Conservation (phyloP, 2,329 filamentous ascomycete genomes). For the Penicillium sp. region DNA sequence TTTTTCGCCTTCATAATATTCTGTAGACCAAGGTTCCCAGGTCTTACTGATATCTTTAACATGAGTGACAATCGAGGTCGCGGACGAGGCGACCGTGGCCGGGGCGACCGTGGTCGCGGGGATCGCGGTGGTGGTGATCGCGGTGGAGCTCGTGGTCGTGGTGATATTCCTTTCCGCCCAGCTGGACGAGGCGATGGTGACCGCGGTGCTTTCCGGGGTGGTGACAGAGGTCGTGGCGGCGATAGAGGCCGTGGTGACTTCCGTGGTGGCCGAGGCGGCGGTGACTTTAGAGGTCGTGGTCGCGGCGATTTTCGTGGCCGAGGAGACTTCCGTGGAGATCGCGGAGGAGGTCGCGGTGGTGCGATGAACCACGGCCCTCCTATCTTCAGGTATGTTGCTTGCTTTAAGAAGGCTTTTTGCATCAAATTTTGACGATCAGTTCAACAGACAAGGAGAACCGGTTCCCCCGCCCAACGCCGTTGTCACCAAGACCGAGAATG, state of each 20-base stretch:
- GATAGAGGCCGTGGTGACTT: constrained; percentile 17
- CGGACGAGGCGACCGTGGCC: constrained; percentile 19
- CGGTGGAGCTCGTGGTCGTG: constrained; percentile 29
- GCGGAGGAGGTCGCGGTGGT: constrained; percentile 24
- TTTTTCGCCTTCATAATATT: not conserved
- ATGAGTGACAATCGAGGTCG: constrained; percentile 12
- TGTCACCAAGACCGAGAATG: constrained; percentile 32
- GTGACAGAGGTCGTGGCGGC: constrained; percentile 16
- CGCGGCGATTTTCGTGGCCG: constrained; percentile 23
- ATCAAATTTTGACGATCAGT: not conserved
- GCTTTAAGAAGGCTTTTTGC: not conserved
- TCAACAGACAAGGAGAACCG: constrained; percentile 22
- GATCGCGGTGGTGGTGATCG: constrained; percentile 27
- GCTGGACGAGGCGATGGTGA: constrained; percentile 21
- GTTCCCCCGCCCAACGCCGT: constrained; percentile 22
- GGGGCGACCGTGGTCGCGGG: constrained; percentile 22
- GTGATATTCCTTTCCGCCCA: constrained; percentile 25
- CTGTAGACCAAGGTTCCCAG: not conserved
- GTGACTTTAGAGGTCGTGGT: constrained; percentile 27
- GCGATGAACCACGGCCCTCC: constrained; percentile 18
- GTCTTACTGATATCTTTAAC: not conserved
- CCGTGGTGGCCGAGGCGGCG: constrained; percentile 24
- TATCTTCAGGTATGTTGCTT: constrained; percentile 31
- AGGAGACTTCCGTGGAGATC: constrained; percentile 20
- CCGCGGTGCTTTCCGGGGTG: constrained; percentile 18